Conservation (phyloP, 805 yeast genomes). For the Kuraishia floccosa region DNA sequence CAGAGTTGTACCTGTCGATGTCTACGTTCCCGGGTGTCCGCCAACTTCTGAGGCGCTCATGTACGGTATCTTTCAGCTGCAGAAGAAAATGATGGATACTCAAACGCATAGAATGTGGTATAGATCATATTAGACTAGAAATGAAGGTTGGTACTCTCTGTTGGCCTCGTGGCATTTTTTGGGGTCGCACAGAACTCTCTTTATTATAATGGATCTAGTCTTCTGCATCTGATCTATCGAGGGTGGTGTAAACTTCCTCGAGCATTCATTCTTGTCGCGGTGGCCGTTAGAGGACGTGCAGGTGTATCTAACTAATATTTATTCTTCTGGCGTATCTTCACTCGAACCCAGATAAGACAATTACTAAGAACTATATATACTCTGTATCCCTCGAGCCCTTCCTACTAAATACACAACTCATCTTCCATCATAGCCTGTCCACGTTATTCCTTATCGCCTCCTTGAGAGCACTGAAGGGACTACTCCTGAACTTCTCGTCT, state of each 20-base stretch:
- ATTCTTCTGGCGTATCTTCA: no score
- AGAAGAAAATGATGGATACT: constrained; percentile 80
- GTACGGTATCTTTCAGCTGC: constrained; percentile 84
- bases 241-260: no score
- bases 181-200: neutral
- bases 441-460: constrained; percentile 32
- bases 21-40: constrained; percentile 89
- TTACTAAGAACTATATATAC: no score
- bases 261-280: no score
- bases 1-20: constrained; percentile 79
- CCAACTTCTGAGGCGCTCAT: constrained; percentile 85
- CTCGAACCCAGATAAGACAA: no score
- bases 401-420: no score
- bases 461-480: constrained; percentile 57
- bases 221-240: no score
- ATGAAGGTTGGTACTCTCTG: no score
- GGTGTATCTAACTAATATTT: no score
- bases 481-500: constrained; percentile 39
- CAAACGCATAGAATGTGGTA: constrained; percentile 82
- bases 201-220: neutral
- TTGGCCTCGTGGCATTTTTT: no score
- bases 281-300: no score
- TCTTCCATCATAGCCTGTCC: constrained; percentile 4
- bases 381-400: no score
- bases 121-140: constrained; percentile 31